These are phyloP conservation scores for Phytophthora melonis DNA, from an alignment of 352 stramenopile species.

Conservation along the genomic window DNA sequence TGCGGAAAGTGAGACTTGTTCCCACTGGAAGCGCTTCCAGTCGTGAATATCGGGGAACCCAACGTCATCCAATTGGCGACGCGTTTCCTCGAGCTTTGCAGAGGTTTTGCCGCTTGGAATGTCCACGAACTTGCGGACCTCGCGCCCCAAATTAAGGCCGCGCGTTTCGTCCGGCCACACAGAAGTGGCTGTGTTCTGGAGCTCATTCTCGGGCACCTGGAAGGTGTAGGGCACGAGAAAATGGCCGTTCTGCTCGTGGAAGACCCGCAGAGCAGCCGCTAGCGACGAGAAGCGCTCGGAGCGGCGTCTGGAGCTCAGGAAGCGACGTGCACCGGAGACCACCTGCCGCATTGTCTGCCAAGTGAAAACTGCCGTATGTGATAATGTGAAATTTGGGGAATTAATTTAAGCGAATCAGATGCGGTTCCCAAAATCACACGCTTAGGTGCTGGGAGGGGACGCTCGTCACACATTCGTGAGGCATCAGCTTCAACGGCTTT, in stretches of 20 bases:
- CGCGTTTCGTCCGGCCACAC: slow-evolving; percentile 50
- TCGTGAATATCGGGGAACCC: slow-evolving; percentile 43
- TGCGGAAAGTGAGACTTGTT: slow-evolving; percentile 36
- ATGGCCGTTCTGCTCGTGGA: slow-evolving; percentile 49
- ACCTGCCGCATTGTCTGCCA: slow-evolving; percentile 9
- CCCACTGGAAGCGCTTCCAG: slow-evolving; percentile 60
- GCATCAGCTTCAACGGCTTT: too few species aligned
- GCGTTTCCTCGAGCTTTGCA: slow-evolving; percentile 5
- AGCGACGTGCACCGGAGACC: slow-evolving; percentile 16
- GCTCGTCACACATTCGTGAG: too few species aligned
- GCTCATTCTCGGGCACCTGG: slow-evolving; percentile 32
- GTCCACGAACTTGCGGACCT: slow-evolving; percentile 42
- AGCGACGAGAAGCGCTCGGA: slow-evolving; percentile 27
- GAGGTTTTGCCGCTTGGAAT: slow-evolving; percentile 9
- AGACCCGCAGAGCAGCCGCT: slow-evolving; percentile 42
- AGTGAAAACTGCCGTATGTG: background rate
- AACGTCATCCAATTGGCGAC: slow-evolving; percentile 39
- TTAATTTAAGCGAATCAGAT: too few species aligned
- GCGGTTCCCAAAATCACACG: too few species aligned
- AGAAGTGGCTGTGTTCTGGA: background rate
- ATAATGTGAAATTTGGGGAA: too few species aligned
- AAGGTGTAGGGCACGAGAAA: slow-evolving; percentile 58
- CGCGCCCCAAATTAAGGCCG: slow-evolving; percentile 50
- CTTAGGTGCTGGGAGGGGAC: too few species aligned
- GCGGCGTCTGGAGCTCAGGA: slow-evolving; percentile 29